Evolutionary conservation across 306 rosid genomes (phyloP).

Genomic region (Sindora glabra): DNA sequence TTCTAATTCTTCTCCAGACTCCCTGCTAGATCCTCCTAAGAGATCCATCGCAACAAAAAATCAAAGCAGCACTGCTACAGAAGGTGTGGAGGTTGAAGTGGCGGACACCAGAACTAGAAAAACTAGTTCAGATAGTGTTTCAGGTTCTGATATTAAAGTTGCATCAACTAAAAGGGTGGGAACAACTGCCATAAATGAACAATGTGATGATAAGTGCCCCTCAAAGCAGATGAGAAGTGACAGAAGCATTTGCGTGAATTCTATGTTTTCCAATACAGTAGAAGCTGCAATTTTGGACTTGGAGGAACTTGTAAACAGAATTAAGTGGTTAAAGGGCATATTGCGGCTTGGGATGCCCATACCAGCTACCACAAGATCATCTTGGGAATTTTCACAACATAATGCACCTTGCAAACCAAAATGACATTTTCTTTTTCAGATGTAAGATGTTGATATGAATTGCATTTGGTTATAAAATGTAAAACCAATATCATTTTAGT

Average conservation of each 20-base stretch:
- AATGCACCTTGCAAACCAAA: constrained; percentile 21
- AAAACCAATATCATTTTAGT: not conserved
- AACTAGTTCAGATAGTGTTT: constrained; percentile 19
- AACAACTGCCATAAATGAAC: constrained; percentile 2
- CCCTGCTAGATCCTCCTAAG: not conserved
- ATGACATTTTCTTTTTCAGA: constrained; percentile 1
- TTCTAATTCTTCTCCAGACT: constrained; percentile 13
- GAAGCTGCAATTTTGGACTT: constrained; percentile 64
- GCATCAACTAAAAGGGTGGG: constrained; percentile 18
- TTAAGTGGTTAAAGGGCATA: constrained; percentile 60
- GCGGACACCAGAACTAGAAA: constrained; percentile 11
- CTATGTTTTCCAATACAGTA: constrained; percentile 33
- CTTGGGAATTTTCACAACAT: constrained; percentile 51
- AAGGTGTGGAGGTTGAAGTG: constrained; percentile 5
- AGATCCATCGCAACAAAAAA: constrained; percentile 4
- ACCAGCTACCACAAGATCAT: constrained; percentile 19
- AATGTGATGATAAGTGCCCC: constrained; percentile 16
- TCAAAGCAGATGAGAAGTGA: constrained; percentile 32
- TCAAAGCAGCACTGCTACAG: not conserved
- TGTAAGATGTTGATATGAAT: constrained; percentile 3
- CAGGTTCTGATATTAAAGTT: constrained; percentile 15
- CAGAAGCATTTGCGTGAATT: constrained; percentile 27
- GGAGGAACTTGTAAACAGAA: constrained; percentile 64
- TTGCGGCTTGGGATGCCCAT: constrained; percentile 38
- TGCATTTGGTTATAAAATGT: not conserved